Evolutionary conservation across 192 early-diverging fungal genomes (phyloP).

Genomic region (Entomortierella chlamydospora): DNA sequence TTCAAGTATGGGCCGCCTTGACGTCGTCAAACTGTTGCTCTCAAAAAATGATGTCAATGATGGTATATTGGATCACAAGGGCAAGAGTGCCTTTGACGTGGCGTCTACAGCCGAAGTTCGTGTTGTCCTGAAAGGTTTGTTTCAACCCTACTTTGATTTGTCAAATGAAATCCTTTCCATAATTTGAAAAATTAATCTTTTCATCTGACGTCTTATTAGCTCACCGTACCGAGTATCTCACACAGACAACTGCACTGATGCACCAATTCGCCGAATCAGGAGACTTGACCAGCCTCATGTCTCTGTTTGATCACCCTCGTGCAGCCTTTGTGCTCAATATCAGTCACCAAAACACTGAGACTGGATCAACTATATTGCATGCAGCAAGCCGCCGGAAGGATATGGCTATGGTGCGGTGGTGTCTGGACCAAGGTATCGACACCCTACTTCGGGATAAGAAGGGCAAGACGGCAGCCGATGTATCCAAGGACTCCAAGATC

Average conservation of each 20-base stretch:
- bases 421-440: slow-evolving; percentile 80
- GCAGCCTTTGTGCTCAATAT: slow-evolving; percentile 72
- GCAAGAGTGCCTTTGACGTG: slow-evolving; percentile 69
- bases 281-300: slow-evolving; percentile 51
- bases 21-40: slow-evolving; percentile 76
- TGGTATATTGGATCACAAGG: slow-evolving; percentile 69
- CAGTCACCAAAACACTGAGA: slow-evolving; percentile 71
- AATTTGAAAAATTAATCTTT: background rate
- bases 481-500: slow-evolving; percentile 64
- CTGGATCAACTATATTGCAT: slow-evolving; percentile 77
- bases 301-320: slow-evolving; percentile 64
- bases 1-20: slow-evolving; percentile 70
- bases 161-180: no score
- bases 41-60: slow-evolving; percentile 73
- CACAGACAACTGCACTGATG: slow-evolving; percentile 59
- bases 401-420: slow-evolving; percentile 76
- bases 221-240: slow-evolving; percentile 66
- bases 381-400: slow-evolving; percentile 71
- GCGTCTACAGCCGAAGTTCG: slow-evolving; percentile 60
- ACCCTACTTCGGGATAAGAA: slow-evolving; percentile 75
- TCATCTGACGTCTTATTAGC: slow-evolving; percentile 12
- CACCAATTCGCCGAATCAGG: slow-evolving; percentile 60
- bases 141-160: background rate
- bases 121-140: slow-evolving; percentile 63
- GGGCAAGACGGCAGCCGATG: slow-evolving; percentile 69